Evolutionary conservation across 2,329 filamentous ascomycete species (phyloP).

Genomic region (Aspergillus glaucus): DNA sequence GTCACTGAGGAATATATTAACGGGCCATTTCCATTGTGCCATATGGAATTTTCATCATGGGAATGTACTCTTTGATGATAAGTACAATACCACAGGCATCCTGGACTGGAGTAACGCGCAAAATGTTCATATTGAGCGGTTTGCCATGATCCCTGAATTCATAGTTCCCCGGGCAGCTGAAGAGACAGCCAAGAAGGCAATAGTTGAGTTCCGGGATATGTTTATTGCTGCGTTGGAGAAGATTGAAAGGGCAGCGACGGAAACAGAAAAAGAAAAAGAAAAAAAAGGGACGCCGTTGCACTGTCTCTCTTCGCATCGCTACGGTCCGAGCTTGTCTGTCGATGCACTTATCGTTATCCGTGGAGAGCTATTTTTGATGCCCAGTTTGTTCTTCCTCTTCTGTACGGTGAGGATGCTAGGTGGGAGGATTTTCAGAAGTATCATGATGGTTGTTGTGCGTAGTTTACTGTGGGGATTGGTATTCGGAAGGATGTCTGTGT

Average conservation of each 20-base stretch:
- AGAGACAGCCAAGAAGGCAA: background rate
- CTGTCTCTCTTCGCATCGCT: background rate
- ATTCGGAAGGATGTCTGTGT: no score
- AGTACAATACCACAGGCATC: background rate
- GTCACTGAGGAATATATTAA: background rate
- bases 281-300: background rate
- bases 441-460: background rate
- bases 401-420: background rate
- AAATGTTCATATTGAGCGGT: background rate
- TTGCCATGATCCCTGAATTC: conserved; percentile 1
- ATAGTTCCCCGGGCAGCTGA: background rate
- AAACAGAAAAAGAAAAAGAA: background rate
- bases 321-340: background rate
- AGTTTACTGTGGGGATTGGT: background rate
- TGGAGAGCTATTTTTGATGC: background rate
- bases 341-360: background rate
- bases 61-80: background rate
- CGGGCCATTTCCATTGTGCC: background rate
- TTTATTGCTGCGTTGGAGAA: background rate
- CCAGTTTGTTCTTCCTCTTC: background rate
- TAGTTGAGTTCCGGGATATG: background rate
- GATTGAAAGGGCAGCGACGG: background rate
- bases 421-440: background rate
- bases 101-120: background rate
- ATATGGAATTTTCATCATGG: background rate